Base-by-base conservation (phyloP, 192 early-diverging fungal species). In the Backusella luteola region DNA sequence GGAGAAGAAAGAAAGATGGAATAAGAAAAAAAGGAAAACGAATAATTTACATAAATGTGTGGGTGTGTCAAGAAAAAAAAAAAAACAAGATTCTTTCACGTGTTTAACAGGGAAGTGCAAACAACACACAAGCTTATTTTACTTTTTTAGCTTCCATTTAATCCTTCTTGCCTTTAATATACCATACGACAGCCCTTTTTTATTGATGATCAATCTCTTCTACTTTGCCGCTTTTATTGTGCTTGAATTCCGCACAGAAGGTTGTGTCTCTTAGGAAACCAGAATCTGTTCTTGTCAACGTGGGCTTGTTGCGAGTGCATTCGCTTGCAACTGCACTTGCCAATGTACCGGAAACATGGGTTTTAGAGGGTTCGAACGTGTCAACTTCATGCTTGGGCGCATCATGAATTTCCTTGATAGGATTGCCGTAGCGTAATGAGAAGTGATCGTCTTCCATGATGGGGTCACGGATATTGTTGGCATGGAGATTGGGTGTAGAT, bases 401-500 rank as follows among this genome's bases (percentile, higher is more conserved):
- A 21, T 78, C 36, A 29, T 78, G 77, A 14, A 78, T 74, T 23
- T 49, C 66, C 23, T 78, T 35, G 35, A 78, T 78, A 4, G 77
- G 77, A 26, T 78, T 78, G 39, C 72, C 72, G 49, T 67, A 78
- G 12, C 46, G 59, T 9, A 78, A 36, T 46, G 77, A 78, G 21
- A 78, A 78, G 36, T 74, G 71, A 8, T 74, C 72, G 39, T 78
- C 77, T 14, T 38, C 23, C 77, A 78, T 41, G 34, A 78, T 73
- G 15, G 77, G 77, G 44, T 78, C 77, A n/a, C 77, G 63, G 7
- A 35, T 42, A 34, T 73, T 46, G 15, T 23, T 53, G 3, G 46
- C 49, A n/a, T 53, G 44, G 19, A 53, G 12, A 52, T 73, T 15
- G 2, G 49, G 44, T 56, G 68, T 38, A 36, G 14, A 29, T 63